phyloP scores from a whole-genome alignment of 208 protist species.

The Wallacemonas rigidus region DNA sequence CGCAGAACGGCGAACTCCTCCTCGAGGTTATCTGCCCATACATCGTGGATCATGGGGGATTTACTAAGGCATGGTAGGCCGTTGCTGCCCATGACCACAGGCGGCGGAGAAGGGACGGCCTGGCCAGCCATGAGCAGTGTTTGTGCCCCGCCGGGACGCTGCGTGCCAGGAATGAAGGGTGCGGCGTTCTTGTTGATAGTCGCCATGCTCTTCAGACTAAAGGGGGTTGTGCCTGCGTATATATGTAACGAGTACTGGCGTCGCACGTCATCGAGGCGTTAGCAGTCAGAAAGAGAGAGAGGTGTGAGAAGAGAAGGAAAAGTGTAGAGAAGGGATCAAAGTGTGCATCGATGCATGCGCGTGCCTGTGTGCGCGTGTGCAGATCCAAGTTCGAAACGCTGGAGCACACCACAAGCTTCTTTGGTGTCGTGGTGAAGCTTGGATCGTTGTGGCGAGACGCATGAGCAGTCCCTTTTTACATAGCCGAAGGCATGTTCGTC shows the following conservation, averaged over 20 bases:
- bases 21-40: conserved; percentile 97
- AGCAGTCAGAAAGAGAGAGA: background rate
- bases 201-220: conserved; percentile 17
- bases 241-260: background rate
- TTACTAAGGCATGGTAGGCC: conserved; percentile 80
- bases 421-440: too few species aligned
- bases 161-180: conserved; percentile 5
- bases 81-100: conserved; percentile 10
- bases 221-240: background rate
- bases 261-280: background rate
- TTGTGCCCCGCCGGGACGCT: conserved; percentile 6
- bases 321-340: too few species aligned
- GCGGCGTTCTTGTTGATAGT: conserved; percentile 16
- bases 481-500: too few species aligned
- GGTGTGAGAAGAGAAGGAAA: too few species aligned
- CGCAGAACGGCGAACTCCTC: conserved; percentile 96
- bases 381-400: too few species aligned
- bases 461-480: too few species aligned
- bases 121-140: background rate
- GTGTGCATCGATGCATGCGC: too few species aligned
- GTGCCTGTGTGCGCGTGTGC: too few species aligned
- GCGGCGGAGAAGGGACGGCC: conserved; percentile 1
- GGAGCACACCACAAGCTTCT: too few species aligned
- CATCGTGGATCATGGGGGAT: conserved; percentile 93
- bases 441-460: too few species aligned